These are phyloP conservation scores for Bonia amplexicaulis DNA, from an alignment of 176 grass and related monocot species.

Conservation along the genomic window DNA sequence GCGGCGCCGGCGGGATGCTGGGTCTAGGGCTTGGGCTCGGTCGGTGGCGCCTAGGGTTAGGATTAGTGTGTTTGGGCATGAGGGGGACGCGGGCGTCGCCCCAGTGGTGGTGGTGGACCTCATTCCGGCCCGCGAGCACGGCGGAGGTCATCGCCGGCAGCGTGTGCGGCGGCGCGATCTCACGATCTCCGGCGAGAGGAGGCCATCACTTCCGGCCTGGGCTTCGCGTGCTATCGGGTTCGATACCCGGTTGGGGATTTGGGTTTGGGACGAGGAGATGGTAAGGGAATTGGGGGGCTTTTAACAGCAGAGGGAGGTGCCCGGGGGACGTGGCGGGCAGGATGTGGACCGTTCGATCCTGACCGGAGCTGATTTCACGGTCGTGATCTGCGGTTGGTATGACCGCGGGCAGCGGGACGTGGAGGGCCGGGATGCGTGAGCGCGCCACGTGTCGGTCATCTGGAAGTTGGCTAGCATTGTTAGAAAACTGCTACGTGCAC, in stretches of 20 bases:
- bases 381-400: accelerated
- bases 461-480: not conserved
- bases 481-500: not conserved
- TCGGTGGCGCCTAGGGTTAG: constrained; percentile 38
- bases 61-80: constrained; percentile 37
- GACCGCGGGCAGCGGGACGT: constrained; percentile 24
- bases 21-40: constrained; percentile 48
- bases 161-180: not conserved
- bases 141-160: constrained; percentile 70
- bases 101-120: constrained; percentile 63
- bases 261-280: not conserved
- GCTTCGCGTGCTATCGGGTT: constrained; percentile 24
- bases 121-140: constrained; percentile 65
- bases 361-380: not conserved
- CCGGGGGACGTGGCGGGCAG: not conserved
- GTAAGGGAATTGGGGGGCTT: not conserved
- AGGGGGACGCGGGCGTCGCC: constrained; percentile 47
- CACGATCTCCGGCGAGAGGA: not conserved
- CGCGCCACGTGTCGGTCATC: not conserved
- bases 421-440: not conserved
- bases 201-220: constrained; percentile 10
- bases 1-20: not conserved
- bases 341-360: not conserved
- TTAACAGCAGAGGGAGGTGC: constrained; percentile 26
- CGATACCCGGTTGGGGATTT: not conserved